Conservation (phyloP, 1,284 basidiomycete species). For the Ustilago crameri region DNA sequence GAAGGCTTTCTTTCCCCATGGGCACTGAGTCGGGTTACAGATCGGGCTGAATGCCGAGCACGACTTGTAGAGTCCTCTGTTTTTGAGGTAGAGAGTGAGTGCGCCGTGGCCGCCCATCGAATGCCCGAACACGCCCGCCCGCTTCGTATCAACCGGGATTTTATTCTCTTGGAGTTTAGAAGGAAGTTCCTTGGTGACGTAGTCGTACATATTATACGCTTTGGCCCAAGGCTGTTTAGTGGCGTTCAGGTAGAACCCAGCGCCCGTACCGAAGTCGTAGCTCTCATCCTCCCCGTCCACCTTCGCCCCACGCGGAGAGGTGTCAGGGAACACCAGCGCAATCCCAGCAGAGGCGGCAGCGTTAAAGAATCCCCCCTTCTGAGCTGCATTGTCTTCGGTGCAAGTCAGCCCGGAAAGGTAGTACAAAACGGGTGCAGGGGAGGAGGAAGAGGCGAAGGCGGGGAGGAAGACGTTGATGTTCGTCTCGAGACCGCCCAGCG, state of each 20-base stretch:
- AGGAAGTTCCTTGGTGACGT: constrained; percentile 58
- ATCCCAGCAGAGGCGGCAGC: constrained; percentile 72
- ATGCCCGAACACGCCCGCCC: constrained; percentile 61
- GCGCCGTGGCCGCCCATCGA: constrained; percentile 97
- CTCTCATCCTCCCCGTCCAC: constrained; percentile 83
- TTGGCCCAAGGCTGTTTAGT: constrained; percentile 60
- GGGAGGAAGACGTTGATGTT: constrained; percentile 93
- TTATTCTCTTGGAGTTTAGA: constrained; percentile 26
- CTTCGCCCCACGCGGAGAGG: constrained; percentile 91
- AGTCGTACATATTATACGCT: constrained; percentile 65
- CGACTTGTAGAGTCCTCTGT: constrained; percentile 78
- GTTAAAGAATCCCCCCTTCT: constrained; percentile 63
- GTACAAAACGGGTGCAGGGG: constrained; percentile 77
- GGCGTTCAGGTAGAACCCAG: constrained; percentile 66
- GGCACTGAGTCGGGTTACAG: constrained; percentile 84
- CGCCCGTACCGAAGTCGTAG: constrained; percentile 73
- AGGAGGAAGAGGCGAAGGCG: constrained; percentile 71
- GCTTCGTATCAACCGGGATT: constrained; percentile 53
- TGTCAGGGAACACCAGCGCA: constrained; percentile 94
- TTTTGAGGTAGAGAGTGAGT: constrained; percentile 85
- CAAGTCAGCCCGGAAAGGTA: constrained; percentile 95
- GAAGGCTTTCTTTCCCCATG: constrained; percentile 95
- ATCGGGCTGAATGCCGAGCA: constrained; percentile 95
- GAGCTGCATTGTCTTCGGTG: constrained; percentile 87
- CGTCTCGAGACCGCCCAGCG: constrained; percentile 81